Evolutionary conservation across 2,329 filamentous ascomycete genomes (phyloP).

Genomic region (Lecanoromycetidae sp.): DNA sequence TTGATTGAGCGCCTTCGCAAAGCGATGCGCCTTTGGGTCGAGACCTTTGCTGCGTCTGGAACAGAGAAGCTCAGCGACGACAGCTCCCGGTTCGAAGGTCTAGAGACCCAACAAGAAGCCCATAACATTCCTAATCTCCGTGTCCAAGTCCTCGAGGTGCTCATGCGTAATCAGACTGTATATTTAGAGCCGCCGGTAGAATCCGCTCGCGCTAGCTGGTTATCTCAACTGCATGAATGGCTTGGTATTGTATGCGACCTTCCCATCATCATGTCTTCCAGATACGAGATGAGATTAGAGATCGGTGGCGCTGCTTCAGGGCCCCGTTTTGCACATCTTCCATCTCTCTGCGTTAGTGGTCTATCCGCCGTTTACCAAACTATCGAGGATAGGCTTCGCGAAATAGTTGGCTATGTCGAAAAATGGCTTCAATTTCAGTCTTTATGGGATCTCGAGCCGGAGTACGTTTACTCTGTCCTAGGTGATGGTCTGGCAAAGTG

Average conservation of each 20-base stretch:
- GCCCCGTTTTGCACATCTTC: constrained; percentile 69
- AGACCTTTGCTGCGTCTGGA: constrained; percentile 57
- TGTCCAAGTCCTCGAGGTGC: constrained; percentile 75
- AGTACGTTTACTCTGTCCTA: constrained; percentile 84
- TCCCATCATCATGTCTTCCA: constrained; percentile 83
- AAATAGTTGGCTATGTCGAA: constrained; percentile 77
- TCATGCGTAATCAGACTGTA: constrained; percentile 96
- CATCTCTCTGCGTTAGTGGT: constrained; percentile 66
- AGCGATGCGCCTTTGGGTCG: constrained; percentile 78
- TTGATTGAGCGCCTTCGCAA: constrained; percentile 71
- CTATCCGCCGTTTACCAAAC: constrained; percentile 69
- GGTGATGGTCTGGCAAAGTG: constrained; percentile 85
- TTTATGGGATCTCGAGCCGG: constrained; percentile 91
- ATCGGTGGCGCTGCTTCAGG: constrained; percentile 49
- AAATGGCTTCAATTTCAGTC: constrained; percentile 99
- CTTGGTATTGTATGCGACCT: constrained; percentile 84
- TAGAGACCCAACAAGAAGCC: constrained; percentile 27
- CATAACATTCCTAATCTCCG: constrained; percentile 49
- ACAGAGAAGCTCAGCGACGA: constrained; percentile 22
- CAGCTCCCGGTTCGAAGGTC: constrained; percentile 26
- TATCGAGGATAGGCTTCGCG: constrained; percentile 69
- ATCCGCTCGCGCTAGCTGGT: constrained; percentile 85
- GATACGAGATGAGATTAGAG: constrained; percentile 78
- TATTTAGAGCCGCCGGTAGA: constrained; percentile 90
- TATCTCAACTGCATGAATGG: constrained; percentile 85